phyloP scores from a whole-genome alignment of 192 early-diverging fungal species.

The Coemansia sp. region DNA sequence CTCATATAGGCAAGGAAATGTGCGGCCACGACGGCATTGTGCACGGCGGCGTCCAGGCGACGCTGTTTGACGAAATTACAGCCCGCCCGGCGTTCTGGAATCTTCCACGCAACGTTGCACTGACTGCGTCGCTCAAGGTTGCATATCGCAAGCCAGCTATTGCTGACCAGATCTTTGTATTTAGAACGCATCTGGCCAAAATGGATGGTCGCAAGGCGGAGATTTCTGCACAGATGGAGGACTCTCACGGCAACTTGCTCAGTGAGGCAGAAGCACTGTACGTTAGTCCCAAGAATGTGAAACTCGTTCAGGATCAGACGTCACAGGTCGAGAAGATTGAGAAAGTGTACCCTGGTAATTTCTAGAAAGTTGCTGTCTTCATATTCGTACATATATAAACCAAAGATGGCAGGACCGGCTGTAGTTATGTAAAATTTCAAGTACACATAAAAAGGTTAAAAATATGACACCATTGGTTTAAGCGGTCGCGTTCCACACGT shows the following conservation, averaged over 20 bases:
- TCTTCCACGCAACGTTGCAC: slow-evolving; percentile 67
- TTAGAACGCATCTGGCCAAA: slow-evolving; percentile 55
- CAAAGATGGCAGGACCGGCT: not conserved
- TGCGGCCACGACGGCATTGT: slow-evolving; percentile 79
- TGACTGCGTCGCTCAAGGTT: slow-evolving; percentile 76
- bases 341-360: slow-evolving; percentile 38
- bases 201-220: slow-evolving; percentile 71
- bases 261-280: slow-evolving; percentile 70
- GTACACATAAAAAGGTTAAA: not conserved
- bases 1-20: slow-evolving; percentile 68
- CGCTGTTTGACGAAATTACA: slow-evolving; percentile 68
- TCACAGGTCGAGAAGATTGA: slow-evolving; percentile 25
- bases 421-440: not conserved
- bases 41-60: slow-evolving; percentile 76
- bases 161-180: slow-evolving; percentile 61
- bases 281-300: slow-evolving; percentile 57
- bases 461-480: slow-evolving; percentile 11
- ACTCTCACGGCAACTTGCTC: slow-evolving; percentile 57
- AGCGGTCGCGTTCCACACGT: slow-evolving; percentile 76
- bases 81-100: slow-evolving; percentile 59
- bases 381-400: not conserved
- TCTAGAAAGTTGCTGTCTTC: slow-evolving; percentile 11
- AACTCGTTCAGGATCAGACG: slow-evolving; percentile 33
- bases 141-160: slow-evolving; percentile 69
- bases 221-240: slow-evolving; percentile 63